These are phyloP conservation scores for Globisporangium okanoganense DNA, from an alignment of 352 stramenopile genomes.

Conservation along the genomic window DNA sequence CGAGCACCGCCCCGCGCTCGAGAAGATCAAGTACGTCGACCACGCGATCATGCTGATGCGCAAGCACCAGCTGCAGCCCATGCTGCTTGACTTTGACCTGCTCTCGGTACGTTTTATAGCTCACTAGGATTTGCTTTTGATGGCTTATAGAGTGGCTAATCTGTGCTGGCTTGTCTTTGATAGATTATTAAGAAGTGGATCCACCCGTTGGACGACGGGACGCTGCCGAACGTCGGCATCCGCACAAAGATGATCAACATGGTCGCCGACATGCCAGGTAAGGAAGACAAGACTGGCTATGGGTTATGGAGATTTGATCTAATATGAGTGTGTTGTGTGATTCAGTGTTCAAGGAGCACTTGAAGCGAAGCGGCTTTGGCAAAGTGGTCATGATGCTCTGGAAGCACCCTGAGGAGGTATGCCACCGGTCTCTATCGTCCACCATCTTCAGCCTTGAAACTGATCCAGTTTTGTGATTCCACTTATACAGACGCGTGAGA, in stretches of 20 bases:
- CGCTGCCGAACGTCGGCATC: slow-evolving; percentile 79
- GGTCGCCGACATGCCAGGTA: slow-evolving; percentile 71
- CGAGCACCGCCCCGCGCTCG: slow-evolving; percentile 54
- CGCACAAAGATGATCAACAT: slow-evolving; percentile 86
- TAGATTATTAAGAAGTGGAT: slow-evolving; percentile 91
- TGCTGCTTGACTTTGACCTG: slow-evolving; percentile 84
- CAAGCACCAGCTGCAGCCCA: slow-evolving; percentile 85
- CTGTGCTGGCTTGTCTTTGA: neutral
- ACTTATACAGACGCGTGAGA: slow-evolving; percentile 59
- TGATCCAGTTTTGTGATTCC: neutral
- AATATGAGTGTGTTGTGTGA: neutral
- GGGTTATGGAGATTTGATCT: neutral
- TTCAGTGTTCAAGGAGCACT: slow-evolving; percentile 86
- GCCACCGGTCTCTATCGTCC: neutral
- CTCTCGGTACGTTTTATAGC: slow-evolving; percentile 47
- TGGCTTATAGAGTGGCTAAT: neutral
- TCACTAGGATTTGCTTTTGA: no score
- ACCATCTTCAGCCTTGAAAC: neutral
- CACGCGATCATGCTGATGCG: slow-evolving; percentile 64
- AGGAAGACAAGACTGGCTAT: neutral
- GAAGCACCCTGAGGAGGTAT: slow-evolving; percentile 84
- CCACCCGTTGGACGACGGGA: slow-evolving; percentile 71
- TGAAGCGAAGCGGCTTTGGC: slow-evolving; percentile 87
- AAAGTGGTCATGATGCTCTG: slow-evolving; percentile 87
- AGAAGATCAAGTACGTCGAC: slow-evolving; percentile 86